Evolutionary conservation across 2,329 filamentous ascomycete genomes (phyloP).

Genomic region (Sclerotinia spermophila): DNA sequence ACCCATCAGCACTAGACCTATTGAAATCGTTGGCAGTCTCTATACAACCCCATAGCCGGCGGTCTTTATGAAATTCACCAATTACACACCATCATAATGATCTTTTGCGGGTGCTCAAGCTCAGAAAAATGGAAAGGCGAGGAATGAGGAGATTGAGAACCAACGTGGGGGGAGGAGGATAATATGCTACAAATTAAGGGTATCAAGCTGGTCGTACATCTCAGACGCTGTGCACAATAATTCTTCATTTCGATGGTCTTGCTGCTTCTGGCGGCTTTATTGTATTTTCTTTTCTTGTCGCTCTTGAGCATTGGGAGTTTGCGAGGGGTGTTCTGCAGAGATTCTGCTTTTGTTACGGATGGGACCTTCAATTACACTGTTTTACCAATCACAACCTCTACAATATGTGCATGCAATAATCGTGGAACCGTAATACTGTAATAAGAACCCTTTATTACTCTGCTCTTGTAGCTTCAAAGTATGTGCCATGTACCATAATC

Average conservation of each 20-base stretch:
- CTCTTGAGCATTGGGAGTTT: background rate
- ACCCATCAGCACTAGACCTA: background rate
- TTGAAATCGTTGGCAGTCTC: rapidly evolving
- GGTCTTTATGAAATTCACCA: background rate
- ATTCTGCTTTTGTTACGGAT: background rate
- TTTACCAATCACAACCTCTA: background rate
- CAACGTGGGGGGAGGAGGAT: too few relatives aligned
- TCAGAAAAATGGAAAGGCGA: too few relatives aligned
- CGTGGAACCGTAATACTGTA: background rate
- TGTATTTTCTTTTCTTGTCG: background rate
- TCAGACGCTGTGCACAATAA: background rate
- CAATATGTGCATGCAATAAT: background rate
- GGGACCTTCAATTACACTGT: background rate
- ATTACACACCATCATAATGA: background rate
- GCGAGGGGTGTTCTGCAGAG: background rate
- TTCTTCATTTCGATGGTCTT: background rate
- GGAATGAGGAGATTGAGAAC: too few relatives aligned
- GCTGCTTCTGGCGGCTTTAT: background rate
- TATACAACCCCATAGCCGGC: background rate
- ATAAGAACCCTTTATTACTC: rapidly evolving
- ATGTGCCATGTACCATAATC: background rate
- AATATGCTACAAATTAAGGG: background rate
- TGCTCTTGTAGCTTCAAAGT: background rate
- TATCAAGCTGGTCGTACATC: background rate
- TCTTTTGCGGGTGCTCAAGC: background rate